These are phyloP conservation scores for Suhomyces choctaworum DNA, from an alignment of 1,139 yeast genomes.

Conservation along the genomic window DNA sequence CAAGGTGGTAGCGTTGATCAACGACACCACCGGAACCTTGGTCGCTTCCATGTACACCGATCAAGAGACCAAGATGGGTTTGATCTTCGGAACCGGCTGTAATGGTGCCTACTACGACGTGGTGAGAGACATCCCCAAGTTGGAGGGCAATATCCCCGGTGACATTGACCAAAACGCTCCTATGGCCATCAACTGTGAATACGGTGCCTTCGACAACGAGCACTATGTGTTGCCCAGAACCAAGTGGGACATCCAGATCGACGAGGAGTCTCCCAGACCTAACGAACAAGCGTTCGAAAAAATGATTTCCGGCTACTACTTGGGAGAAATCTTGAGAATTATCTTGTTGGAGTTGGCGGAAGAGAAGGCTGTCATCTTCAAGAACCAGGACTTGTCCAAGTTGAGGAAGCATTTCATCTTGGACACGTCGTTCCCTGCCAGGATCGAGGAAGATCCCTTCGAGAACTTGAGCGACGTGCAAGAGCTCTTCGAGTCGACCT, in stretches of 20 bases:
- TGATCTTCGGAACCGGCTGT: slow-evolving; percentile 97
- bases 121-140: slow-evolving; percentile 74
- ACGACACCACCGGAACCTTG: slow-evolving; percentile 96
- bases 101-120: slow-evolving; percentile 94
- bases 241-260: slow-evolving; percentile 78
- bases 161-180: slow-evolving; percentile 66
- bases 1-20: slow-evolving; percentile 85
- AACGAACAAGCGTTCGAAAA: slow-evolving; percentile 95
- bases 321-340: slow-evolving; percentile 89
- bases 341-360: slow-evolving; percentile 71
- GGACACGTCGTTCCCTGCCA: slow-evolving; percentile 88
- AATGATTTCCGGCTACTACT: slow-evolving; percentile 95
- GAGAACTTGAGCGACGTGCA: slow-evolving; percentile 80
- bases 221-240: slow-evolving; percentile 84
- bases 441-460: slow-evolving; percentile 85
- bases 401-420: slow-evolving; percentile 62
- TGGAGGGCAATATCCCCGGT: slow-evolving; percentile 64
- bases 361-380: slow-evolving; percentile 62
- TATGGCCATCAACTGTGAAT: slow-evolving; percentile 98
- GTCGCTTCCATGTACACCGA: slow-evolving; percentile 95
- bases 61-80: slow-evolving; percentile 86
- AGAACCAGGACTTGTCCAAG: slow-evolving; percentile 63
- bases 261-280: slow-evolving; percentile 89
- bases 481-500: slow-evolving; percentile 57
- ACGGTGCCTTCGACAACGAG: slow-evolving; percentile 96